phyloP scores from a whole-genome alignment of 805 yeast species.

The Wickerhamiella sergipiensis region DNA sequence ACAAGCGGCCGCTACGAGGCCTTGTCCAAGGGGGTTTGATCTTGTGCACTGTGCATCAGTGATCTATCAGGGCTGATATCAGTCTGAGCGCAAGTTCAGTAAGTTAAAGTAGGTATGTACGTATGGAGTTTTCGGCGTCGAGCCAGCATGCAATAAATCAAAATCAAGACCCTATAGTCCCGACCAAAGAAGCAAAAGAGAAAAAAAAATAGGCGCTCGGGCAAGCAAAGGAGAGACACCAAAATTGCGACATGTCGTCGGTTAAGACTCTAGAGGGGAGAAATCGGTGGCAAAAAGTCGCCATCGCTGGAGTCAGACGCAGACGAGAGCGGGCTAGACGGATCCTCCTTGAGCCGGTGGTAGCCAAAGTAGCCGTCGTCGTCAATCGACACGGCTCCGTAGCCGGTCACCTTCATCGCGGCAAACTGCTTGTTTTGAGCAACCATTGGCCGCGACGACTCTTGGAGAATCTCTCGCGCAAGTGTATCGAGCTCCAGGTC shows the following conservation, averaged over 20 bases:
- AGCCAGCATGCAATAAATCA: not conserved
- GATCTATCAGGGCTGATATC: too few relatives aligned
- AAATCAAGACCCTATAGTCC: not conserved
- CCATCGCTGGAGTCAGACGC: slow-evolving; percentile 6
- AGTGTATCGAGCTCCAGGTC: slow-evolving; percentile 11
- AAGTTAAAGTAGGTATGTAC: too few relatives aligned
- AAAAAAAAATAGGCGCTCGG: too few relatives aligned
- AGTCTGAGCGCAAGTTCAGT: too few relatives aligned
- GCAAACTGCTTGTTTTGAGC: slow-evolving; percentile 20
- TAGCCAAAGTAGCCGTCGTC: slow-evolving; percentile 23
- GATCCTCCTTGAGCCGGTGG: slow-evolving; percentile 15
- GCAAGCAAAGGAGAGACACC: not conserved
- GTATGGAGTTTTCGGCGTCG: not conserved
- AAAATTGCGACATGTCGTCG: not conserved
- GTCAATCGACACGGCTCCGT: slow-evolving; percentile 21
- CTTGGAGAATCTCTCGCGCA: slow-evolving; percentile 15
- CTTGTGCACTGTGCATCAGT: too few relatives aligned
- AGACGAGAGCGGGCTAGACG: slow-evolving; percentile 3
- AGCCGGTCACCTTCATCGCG: slow-evolving; percentile 14
- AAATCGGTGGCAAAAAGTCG: slow-evolving; percentile 11
- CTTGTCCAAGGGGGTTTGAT: slow-evolving; percentile 15
- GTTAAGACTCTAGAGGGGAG: not conserved
- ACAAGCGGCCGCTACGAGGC: slow-evolving; percentile 26
- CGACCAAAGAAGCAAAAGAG: not conserved
- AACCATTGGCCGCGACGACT: slow-evolving; percentile 14